Percentiles rank a stretch among this genome's conserved stretches.
Conservation (phyloP, 805 yeast genomes). For the Candida parachauliodes region DNA sequence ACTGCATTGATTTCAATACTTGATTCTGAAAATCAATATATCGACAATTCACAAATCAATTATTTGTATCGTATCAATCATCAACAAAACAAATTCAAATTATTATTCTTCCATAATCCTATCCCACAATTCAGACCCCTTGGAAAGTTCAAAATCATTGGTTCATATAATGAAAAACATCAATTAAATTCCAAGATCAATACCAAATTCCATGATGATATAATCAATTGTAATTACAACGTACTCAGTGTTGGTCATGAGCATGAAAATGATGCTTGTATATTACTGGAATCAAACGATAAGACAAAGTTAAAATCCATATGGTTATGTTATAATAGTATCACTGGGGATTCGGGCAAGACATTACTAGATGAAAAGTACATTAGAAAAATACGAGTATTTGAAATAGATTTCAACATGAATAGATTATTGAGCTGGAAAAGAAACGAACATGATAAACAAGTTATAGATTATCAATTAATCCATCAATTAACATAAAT, state of each 20-base stretch:
- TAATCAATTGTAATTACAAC: slow-evolving; percentile 31
- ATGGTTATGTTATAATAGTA: slow-evolving; percentile 39
- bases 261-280: slow-evolving; percentile 42
- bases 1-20: slow-evolving; percentile 29
- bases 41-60: slow-evolving; percentile 33
- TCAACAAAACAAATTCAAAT: slow-evolving; percentile 17
- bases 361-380: slow-evolving; percentile 22
- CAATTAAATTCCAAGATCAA: slow-evolving; percentile 27
- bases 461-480: slow-evolving; percentile 27
- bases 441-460: slow-evolving; percentile 20
- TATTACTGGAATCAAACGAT: slow-evolving; percentile 15
- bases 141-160: slow-evolving; percentile 37
- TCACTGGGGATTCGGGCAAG: slow-evolving; percentile 35
- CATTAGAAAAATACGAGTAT: slow-evolving; percentile 32
- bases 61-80: slow-evolving; percentile 27
- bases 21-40: slow-evolving; percentile 27
- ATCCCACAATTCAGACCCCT: slow-evolving; percentile 40
- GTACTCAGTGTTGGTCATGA: slow-evolving; percentile 42
- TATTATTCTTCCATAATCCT: slow-evolving; percentile 39
- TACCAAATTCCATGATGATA: slow-evolving; percentile 28
- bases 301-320: slow-evolving; percentile 12
- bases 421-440: slow-evolving; percentile 36
- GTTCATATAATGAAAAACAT: slow-evolving; percentile 36
- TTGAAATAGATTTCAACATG: slow-evolving; percentile 26
- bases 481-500: slow-evolving; percentile 10